Conservation (phyloP, 2,329 filamentous ascomycete genomes). For the Hypoxylon sp. region DNA sequence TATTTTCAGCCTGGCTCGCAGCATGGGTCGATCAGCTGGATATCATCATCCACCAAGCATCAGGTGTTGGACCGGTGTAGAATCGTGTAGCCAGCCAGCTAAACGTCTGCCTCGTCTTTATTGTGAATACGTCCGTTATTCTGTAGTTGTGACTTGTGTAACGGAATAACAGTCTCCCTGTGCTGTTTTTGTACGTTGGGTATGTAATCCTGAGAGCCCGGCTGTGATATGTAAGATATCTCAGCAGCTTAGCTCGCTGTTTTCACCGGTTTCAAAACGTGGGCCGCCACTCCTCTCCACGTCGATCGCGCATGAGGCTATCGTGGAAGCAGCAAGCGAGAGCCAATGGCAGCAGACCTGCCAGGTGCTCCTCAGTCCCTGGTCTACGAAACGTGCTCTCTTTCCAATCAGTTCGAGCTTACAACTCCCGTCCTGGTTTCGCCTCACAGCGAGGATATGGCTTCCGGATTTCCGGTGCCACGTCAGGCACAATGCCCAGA, state of each 20-base stretch:
- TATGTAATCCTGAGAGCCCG: conserved; percentile 6
- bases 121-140: background rate
- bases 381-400: conserved; percentile 19
- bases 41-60: background rate
- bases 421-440: conserved; percentile 21
- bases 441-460: conserved; percentile 18
- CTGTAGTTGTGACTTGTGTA: conserved; percentile 17
- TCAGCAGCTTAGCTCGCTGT: conserved; percentile 1
- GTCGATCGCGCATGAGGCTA: conserved; percentile 24
- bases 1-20: background rate
- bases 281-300: conserved; percentile 12
- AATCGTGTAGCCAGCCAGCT: background rate
- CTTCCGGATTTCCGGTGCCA: conserved; percentile 30
- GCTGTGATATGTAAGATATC: conserved; percentile 4
- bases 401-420: conserved; percentile 22
- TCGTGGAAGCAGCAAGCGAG: conserved; percentile 1
- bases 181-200: conserved; percentile 3
- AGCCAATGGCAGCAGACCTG: conserved; percentile 15
- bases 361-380: conserved; percentile 16
- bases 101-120: background rate
- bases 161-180: conserved; percentile 4
- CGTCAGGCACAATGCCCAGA: conserved; percentile 25
- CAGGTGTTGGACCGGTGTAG: background rate
- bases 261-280: conserved; percentile 23
- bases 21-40: background rate